Conservation (phyloP, 2,329 filamentous ascomycete species). For the Penicillium griseofulvum region DNA sequence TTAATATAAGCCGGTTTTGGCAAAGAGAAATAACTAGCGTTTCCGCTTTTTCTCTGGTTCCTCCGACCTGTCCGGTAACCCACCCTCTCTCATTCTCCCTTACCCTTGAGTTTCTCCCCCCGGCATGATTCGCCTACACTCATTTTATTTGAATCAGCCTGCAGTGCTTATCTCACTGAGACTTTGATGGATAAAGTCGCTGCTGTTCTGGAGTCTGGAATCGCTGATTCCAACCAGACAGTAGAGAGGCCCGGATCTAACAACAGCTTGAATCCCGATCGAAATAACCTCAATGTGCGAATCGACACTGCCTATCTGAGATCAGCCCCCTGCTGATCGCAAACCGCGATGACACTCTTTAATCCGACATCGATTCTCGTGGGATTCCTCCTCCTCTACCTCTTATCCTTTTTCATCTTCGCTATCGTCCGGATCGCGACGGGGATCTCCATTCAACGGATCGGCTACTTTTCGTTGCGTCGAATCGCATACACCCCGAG, state of each 20-base stretch:
- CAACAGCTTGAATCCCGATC: constrained; percentile 7
- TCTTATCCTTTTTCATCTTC: constrained; percentile 89
- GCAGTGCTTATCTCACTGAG: constrained; percentile 8
- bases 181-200: constrained; percentile 10
- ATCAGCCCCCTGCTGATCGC: constrained; percentile 35
- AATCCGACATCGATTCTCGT: constrained; percentile 80
- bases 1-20: constrained; percentile 5
- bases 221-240: constrained; percentile 6
- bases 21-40: constrained; percentile 13
- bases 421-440: constrained; percentile 89
- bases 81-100: constrained; percentile 20
- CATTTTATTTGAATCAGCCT: constrained; percentile 8
- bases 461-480: constrained; percentile 88
- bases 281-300: constrained; percentile 19
- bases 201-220: constrained; percentile 9
- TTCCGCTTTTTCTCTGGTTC: constrained; percentile 18
- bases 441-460: constrained; percentile 89
- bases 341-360: constrained; percentile 46
- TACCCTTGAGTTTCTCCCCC: constrained; percentile 8
- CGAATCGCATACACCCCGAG: constrained; percentile 85
- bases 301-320: constrained; percentile 18
- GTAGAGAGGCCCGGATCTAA: constrained; percentile 7
- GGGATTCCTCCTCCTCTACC: constrained; percentile 78
- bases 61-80: constrained; percentile 23
- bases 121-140: constrained; percentile 13